Conservation (phyloP, 495 filamentous ascomycete species). For the Aspergillus sclerotiicarbonarius region DNA sequence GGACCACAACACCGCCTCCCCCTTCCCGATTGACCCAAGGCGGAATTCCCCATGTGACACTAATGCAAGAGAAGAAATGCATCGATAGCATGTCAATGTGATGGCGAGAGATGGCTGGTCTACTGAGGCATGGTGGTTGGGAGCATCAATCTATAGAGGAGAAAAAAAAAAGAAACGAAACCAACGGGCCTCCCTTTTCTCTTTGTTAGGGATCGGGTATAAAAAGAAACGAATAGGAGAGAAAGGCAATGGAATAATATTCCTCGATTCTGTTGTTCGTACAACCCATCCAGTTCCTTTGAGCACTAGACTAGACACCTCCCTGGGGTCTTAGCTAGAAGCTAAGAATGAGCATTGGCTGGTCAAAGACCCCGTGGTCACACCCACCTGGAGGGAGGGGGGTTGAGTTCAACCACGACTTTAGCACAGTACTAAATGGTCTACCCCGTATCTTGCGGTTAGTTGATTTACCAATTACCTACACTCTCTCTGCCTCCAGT, state of each 20-base stretch:
- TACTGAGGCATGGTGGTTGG: background rate
- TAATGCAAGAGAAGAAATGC: conserved; percentile 8
- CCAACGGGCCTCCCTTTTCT: no score
- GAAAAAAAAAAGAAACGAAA: background rate
- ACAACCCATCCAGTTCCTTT: background rate
- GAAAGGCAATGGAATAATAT: background rate
- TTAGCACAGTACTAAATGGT: background rate
- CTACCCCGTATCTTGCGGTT: background rate
- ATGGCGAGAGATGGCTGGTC: background rate
- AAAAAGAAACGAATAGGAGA: background rate
- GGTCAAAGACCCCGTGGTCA: background rate
- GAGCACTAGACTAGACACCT: background rate
- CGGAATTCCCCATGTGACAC: conserved; percentile 9
- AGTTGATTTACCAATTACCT: background rate
- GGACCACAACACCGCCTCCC: conserved; percentile 35
- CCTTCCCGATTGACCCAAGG: conserved; percentile 26
- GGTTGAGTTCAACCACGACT: background rate
- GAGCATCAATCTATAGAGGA: background rate
- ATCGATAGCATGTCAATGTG: conserved; percentile 2
- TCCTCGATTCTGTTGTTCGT: background rate
- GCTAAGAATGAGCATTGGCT: background rate
- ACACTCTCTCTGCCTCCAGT: background rate
- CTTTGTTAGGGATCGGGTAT: background rate
- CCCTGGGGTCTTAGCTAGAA: background rate
- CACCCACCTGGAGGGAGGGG: background rate